These are phyloP conservation scores for Rosa chinensis DNA, from an alignment of 306 rosid genomes.

Conservation along the genomic window DNA sequence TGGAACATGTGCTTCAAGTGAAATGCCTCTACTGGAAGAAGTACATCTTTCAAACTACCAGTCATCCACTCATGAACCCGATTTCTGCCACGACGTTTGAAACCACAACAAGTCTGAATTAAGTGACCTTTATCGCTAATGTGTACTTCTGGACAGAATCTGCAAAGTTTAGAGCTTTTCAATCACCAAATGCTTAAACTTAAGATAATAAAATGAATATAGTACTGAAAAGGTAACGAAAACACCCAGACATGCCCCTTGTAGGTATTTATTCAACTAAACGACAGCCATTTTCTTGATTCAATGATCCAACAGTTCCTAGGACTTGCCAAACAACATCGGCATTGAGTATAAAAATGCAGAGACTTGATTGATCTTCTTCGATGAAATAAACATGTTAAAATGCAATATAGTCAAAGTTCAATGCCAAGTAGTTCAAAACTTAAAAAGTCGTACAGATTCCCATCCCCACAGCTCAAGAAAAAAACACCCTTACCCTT, in stretches of 20 bases:
- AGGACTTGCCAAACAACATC: neutral
- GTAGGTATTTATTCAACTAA: neutral
- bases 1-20: slow-evolving; percentile 71
- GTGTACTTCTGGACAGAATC: slow-evolving; percentile 77
- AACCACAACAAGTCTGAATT: slow-evolving; percentile 73
- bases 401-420: neutral
- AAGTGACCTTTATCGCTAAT: slow-evolving; percentile 72
- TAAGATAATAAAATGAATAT: neutral
- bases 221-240: neutral
- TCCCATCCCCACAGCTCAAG: neutral
- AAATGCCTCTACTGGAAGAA: slow-evolving; percentile 74
- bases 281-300: neutral
- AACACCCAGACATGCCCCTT: neutral
- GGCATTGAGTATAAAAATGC: too few species aligned
- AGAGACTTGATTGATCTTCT: neutral
- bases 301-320: neutral
- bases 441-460: neutral
- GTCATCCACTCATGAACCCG: slow-evolving; percentile 70
- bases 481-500: neutral
- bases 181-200: neutral
- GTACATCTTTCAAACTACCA: slow-evolving; percentile 66
- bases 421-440: neutral
- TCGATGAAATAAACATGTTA: neutral
- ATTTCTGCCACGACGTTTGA: slow-evolving; percentile 55
- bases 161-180: slow-evolving; percentile 28